Base-by-base conservation (phyloP, 2,329 filamentous ascomycete species). In the Diaporthe eres region DNA sequence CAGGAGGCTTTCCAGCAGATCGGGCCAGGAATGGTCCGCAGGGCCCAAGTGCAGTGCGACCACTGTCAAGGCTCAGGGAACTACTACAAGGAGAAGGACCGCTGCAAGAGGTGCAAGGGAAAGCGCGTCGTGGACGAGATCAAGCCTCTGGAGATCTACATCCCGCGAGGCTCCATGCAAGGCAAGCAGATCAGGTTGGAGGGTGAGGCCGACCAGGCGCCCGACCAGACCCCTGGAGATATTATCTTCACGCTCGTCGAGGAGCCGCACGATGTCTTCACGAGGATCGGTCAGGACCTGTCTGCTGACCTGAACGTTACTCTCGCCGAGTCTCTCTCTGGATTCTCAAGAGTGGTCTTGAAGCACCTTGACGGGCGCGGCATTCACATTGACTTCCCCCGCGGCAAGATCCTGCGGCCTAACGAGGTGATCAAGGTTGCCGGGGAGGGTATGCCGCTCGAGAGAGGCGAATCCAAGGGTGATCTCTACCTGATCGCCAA, bases 31-130 rank as follows among this genome's bases (percentile, higher is more conserved):
- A 88, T 98, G 83, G 92, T 97, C 77, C 94, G 95, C 42, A 94
- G 95, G 81, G 93, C 95, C 81, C 92, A 93, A 9, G 92, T 96
- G 51, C 85, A 92, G 49, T 99, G 97, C 85, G 92, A 94, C 80
- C 92, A 93, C 81, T 99, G 97, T 85, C 90, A 92, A 76, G 96
- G 96, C 47, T 90, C 92, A n/a, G 97, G 97, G 8, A 92, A 93
- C 82, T 92, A 96, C 82, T 98, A 92, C 87, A 96, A 96, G 85
- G 95, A 98, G 82, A 98, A 98, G 88, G 97, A 99, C 82, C 95
- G 95, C 83, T 99, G 97, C 89, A 98, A 98, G 89, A 98, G 97
- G 88, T 99, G 97, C 91, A 98, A 98, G 87, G 97, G 97, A 81
- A 94, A 94, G 84, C 91, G 95, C 77, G 95, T 95, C 19, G 92